A percentile compares a stretch with the other conserved stretches of the same genome.
phyloP scores from a whole-genome alignment of 495 filamentous ascomycete genomes.

The Glonium stellatum region DNA sequence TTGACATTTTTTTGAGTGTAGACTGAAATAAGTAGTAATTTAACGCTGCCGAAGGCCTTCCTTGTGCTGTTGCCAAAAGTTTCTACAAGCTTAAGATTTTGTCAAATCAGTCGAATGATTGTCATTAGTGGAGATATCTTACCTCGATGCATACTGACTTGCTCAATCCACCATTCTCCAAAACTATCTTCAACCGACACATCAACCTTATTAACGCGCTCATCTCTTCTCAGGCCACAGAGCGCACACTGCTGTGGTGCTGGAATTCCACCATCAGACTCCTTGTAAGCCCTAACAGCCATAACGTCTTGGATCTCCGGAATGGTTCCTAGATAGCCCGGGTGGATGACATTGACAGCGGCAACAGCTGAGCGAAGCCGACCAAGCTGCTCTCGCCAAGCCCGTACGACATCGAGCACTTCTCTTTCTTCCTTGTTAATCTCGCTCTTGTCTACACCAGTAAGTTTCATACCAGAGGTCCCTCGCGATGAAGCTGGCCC shows the following conservation, averaged over 20 bases:
- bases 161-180: slow-evolving; percentile 92
- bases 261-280: slow-evolving; percentile 54
- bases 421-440: slow-evolving; percentile 78
- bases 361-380: slow-evolving; percentile 51
- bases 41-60: slow-evolving; percentile 57
- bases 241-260: slow-evolving; percentile 75
- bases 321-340: slow-evolving; percentile 38
- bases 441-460: slow-evolving; percentile 72
- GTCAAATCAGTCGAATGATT: slow-evolving; percentile 5
- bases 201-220: slow-evolving; percentile 70
- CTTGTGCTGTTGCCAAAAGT: slow-evolving; percentile 78
- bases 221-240: slow-evolving; percentile 81
- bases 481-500: slow-evolving; percentile 53
- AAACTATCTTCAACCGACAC: slow-evolving; percentile 77
- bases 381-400: slow-evolving; percentile 66
- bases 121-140: background rate
- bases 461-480: slow-evolving; percentile 79
- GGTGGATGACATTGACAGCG: slow-evolving; percentile 41
- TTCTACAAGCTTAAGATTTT: slow-evolving; percentile 54
- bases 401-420: slow-evolving; percentile 64
- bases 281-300: slow-evolving; percentile 50
- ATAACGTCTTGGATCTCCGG: slow-evolving; percentile 62
- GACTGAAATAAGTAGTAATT: slow-evolving; percentile 14
- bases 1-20: too few relatives aligned
- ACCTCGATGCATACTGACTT: slow-evolving; percentile 53